Evolutionary conservation across 2,329 filamentous ascomycete genomes (phyloP).

Genomic region (Diaporthe longicolla): DNA sequence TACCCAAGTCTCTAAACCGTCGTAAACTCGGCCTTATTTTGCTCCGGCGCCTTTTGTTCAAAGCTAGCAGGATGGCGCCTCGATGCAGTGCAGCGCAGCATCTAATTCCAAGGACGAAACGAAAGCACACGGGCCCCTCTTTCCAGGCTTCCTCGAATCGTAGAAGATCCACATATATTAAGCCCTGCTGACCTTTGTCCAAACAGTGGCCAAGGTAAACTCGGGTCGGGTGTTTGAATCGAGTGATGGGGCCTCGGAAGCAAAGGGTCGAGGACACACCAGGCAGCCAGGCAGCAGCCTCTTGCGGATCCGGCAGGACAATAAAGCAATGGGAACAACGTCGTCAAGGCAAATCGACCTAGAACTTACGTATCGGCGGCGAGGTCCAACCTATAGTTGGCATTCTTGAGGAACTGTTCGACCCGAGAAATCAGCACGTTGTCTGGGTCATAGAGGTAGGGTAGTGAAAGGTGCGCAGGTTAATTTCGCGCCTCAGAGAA

Average conservation of each 20-base stretch:
- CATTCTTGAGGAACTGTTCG: conserved; percentile 63
- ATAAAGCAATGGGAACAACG: background rate
- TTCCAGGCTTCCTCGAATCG: background rate
- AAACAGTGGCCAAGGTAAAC: background rate
- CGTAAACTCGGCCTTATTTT: too few species aligned
- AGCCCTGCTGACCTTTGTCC: conserved; percentile 4
- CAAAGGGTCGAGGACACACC: background rate
- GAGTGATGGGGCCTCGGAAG: background rate
- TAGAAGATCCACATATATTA: background rate
- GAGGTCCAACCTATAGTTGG: conserved; percentile 66
- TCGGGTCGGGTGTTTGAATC: conserved; percentile 6
- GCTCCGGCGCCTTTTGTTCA: background rate
- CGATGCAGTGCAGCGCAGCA: background rate
- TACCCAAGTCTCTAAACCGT: background rate
- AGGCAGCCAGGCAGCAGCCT: conserved; percentile 18
- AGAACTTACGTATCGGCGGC: conserved; percentile 71
- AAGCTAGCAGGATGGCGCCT: too few species aligned
- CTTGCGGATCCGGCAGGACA: background rate
- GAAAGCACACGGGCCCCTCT: background rate
- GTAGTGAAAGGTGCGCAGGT: background rate
- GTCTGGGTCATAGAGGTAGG: background rate
- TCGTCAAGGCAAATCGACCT: conserved; percentile 40
- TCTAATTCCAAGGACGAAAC: background rate
- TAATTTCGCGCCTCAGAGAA: background rate
- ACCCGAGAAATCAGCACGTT: conserved; percentile 24